Evolutionary conservation across 1,284 basidiomycete genomes (phyloP).

Genomic region (Cutaneotrichosporon arboriforme): DNA sequence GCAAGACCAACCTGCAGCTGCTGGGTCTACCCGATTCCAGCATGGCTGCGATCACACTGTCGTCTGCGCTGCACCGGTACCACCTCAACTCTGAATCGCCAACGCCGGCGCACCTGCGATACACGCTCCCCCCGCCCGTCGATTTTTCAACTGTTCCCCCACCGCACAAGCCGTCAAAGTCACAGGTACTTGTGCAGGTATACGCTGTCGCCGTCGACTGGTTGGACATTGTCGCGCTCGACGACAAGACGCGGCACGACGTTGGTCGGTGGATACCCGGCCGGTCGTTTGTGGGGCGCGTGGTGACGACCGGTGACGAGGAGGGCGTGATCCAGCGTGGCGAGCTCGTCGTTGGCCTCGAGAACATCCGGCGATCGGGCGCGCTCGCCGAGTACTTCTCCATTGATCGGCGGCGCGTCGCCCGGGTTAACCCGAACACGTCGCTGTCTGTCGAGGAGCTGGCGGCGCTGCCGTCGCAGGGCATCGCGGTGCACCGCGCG

Average conservation of each 20-base stretch:
- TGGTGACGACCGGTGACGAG: conserved; percentile 71
- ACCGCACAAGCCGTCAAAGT: conserved; percentile 62
- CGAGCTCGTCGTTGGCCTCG: conserved; percentile 74
- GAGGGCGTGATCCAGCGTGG: conserved; percentile 66
- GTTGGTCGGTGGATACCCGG: conserved; percentile 59
- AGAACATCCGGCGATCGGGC: conserved; percentile 70
- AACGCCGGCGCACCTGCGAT: conserved; percentile 51
- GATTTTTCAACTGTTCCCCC: conserved; percentile 66
- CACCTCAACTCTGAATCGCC: conserved; percentile 20
- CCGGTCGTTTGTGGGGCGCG: conserved; percentile 71
- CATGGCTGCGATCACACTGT: conserved; percentile 70
- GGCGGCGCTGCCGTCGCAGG: conserved; percentile 67
- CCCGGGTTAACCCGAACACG: conserved; percentile 55
- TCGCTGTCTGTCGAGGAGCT: conserved; percentile 65
- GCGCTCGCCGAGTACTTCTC: conserved; percentile 76
- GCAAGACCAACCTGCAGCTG: conserved; percentile 61
- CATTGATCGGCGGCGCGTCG: conserved; percentile 68
- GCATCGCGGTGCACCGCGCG: conserved; percentile 69
- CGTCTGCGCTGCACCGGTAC: conserved; percentile 10
- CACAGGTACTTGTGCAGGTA: conserved; percentile 71
- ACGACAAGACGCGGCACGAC: conserved; percentile 47
- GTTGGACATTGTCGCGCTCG: conserved; percentile 61
- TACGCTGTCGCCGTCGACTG: conserved; percentile 75
- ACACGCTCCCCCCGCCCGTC: conserved; percentile 47
- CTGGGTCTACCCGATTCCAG: conserved; percentile 72